Base-by-base conservation (phyloP, 371 early-diverging fungal genomes). In the Thermomucor indicae-seudaticae region DNA sequence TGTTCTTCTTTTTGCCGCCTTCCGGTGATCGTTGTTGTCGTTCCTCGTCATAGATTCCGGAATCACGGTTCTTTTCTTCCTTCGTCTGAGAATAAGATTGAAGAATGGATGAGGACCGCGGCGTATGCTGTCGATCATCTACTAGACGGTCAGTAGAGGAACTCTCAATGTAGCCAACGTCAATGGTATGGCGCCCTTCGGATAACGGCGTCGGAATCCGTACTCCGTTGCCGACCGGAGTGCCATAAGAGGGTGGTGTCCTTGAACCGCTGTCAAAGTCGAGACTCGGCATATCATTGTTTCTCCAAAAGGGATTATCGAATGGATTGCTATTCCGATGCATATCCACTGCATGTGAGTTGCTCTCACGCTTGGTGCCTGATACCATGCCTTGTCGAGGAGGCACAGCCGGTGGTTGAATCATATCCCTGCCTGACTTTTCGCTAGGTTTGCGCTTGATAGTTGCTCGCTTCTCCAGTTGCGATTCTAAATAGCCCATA, bases 401-500 rank as follows among this genome's bases (percentile, higher is more conserved):
- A n/a, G n/a, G n/a, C n/a, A n/a, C n/a, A n/a, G n/a, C n/a, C n/a
- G n/a, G n/a, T n/a, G n/a, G n/a, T n/a, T n/a, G n/a, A n/a, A n/a
- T 52, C 43, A n/a, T 52, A 45, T 11, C 23, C 10, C 30, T 8
- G 22, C 35, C 31, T 46, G 31, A 22, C 16, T 14, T 16, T 37
- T 42, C 22, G 35, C 42, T 39, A 40, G 32, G 28, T 43, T 55
- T 49, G 19, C 72, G 55, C 42, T 57, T 63, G 11, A 68, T 23
- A 3, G 54, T 55, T 7, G 67, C 55, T 2, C 51, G 52, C 17
- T 60, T 66, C 43, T 67, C 69, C 30, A 74, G 41, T 40, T 67
- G 71, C 3, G 61, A 64, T 45, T 74, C 69, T n/a, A 74, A 49
- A 60, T 74, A 74, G 14, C 75, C 75, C 59, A 68, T 62, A 28